Evolutionary conservation across 495 filamentous ascomycete genomes (phyloP), one percentile per base, ranked within the genome.

Genomic region (Xylaria telfairii): DNA sequence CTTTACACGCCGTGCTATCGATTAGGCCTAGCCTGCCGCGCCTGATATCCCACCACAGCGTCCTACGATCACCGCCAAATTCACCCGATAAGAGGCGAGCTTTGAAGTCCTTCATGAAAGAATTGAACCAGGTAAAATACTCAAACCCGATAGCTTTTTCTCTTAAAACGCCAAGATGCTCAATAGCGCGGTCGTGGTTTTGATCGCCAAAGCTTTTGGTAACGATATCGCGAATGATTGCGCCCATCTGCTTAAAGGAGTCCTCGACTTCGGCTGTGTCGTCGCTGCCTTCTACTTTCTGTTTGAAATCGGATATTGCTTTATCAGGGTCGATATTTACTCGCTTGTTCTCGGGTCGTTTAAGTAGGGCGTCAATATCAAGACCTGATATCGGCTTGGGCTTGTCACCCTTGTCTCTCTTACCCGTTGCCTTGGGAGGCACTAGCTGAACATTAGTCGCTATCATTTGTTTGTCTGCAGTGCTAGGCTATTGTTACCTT

Each of bases 251-350:
- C 72, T 88, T 87, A 4, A 87, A 87, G 0, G 93, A 92, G 59
- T 90, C 88, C 67, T 88, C 84, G 30, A 96, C 85, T 4, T 83
- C 85, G 19, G 85, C 83, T 19, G 90, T 81, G 39, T 89, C 88
- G 17, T 90, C 87, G 2, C 92, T 87, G 1, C 81, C 80, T 0
- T 85, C 84, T 19, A 98, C 84, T 26, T 89, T 87, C 80, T 95
- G 93, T 75, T 94, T 96, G 87, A 98, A 98, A 64, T 95, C 92
- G 0, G 96, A 94, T 56, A 99, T 92, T 5, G 94, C 89, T 74
- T 99, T 98, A 30, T 90, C 83, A 0, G 87, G 74, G 3, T 91
- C 91, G 64, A 99, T 94, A 68, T 87, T 91, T 47, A 81, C 80
- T 49, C 79, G 78, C 57, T 78, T 79, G 65, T 74, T 89, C 82